Percentiles rank a stretch among this genome's conserved stretches.
phyloP scores from a whole-genome alignment of 768 basidiomycete species.

The Lactifluus pinguis region DNA sequence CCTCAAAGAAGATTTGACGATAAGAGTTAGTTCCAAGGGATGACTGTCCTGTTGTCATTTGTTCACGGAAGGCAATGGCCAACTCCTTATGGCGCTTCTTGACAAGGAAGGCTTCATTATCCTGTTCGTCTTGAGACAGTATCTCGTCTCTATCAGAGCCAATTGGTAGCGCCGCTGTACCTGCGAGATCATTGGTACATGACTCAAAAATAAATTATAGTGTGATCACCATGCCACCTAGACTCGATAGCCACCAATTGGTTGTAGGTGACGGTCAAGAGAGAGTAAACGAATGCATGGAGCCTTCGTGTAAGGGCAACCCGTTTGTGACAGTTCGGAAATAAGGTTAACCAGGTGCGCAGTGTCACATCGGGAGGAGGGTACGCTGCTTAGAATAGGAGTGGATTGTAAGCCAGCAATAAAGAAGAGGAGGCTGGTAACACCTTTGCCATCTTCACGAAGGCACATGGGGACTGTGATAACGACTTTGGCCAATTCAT shows the following conservation, averaged over 20 bases:
- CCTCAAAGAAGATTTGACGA: neutral
- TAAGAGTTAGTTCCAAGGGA: neutral
- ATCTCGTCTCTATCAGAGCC: neutral
- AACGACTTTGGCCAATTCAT: neutral
- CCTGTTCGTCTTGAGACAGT: neutral
- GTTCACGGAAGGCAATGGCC: neutral
- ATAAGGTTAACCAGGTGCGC: neutral
- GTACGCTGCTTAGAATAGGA: neutral
- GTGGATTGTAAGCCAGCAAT: no score
- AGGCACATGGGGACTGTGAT: no score
- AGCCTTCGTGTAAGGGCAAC: neutral
- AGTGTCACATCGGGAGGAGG: neutral
- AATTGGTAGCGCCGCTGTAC: neutral
- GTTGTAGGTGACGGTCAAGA: neutral
- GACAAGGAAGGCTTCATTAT: neutral
- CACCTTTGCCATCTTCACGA: no score
- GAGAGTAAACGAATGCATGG: neutral
- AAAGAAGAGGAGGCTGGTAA: no score
- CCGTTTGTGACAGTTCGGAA: neutral
- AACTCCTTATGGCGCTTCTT: neutral
- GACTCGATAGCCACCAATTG: neutral
- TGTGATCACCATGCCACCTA: neutral
- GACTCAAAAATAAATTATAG: neutral
- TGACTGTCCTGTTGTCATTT: neutral
- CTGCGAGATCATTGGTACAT: neutral